Base-by-base conservation (phyloP, 768 basidiomycete genomes). In the Tylopilus subfusipes region DNA sequence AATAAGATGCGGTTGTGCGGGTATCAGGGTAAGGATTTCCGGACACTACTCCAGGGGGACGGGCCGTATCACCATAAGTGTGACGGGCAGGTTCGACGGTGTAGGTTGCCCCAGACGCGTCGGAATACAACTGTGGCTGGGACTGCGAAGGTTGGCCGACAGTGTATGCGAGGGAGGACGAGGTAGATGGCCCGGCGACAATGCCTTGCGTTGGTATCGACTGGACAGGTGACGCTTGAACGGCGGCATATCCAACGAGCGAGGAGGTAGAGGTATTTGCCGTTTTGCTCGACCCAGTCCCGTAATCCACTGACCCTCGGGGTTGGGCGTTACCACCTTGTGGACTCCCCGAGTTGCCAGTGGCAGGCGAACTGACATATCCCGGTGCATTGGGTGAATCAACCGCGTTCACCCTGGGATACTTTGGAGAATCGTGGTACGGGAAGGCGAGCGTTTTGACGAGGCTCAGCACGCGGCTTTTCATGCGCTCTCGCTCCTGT, bases 371-470 rank as follows among this genome's bases (percentile, higher is more conserved):
- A 53, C 77, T 79, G 38, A 73, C 56, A 36, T 69, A 69, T 42
- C 65, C 79, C 25, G 81, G 70, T 11, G 72, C 70, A 63, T 74
- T 72, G 29, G 82, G 80, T 25, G 82, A 82, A 57, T 72, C 69
- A 77, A 78, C 48, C 67, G 75, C 58, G 29, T 65, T 63, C 68
- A 76, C 30, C 76, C 75, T 58, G 77, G 76, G 60, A 77, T 75
- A 71, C 76, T 77, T 71, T 77, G 70, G 83, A 49, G 80, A 82
- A 69, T 84, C 86, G 60, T 86, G 86, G 66, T 86, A 89, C n/a
- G 88, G 88, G 70, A 90, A 90, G 25, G 88, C 87, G 21, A 91
- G 79, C 56, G 86, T 87, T 55, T 85, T 79, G 39, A 90, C 88
- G 22, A 82, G 77, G 50, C 82, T 74, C 45, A 90, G 71, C 22